Evolutionary conservation across 106 monocot species (phyloP), one percentile per base, ranked within the genome.

Genomic region (Dendrobium officinale): DNA sequence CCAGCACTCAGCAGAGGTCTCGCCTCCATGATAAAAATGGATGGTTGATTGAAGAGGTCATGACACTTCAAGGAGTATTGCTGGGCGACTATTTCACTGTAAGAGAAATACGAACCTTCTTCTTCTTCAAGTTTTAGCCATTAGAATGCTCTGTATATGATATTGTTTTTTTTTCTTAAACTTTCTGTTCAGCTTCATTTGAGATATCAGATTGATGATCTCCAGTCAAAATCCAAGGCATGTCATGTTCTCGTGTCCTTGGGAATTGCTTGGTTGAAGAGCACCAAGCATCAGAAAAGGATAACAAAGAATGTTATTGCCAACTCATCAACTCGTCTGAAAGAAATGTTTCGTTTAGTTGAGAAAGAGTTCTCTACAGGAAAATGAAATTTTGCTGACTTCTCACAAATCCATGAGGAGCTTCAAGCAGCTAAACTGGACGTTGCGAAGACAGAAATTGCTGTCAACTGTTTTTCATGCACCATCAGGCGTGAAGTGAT

Each of bases 31-130:
- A 95, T 61, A 84, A 51, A 72, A 91, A 84, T 77, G 87, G 89
- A 33, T 95, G 91, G 91, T 4, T 88, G 75, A 81, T 95, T 33
- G 91, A 93, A 73, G 95, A 95, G 72, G 91, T 89, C 47, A 82
- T 88, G 82, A 78, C 85, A 26, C 86, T 91, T 48, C 84, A 87
- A 78, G 88, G 92, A 6, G 61, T 92, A 10, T 78, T 88, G 6
- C 82, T 91, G 51, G 87, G 89, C 29, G 91, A 95, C 76, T 86
- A 89, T 73, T 93, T 91, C 59, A 87, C 78, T 31, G 95, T 95
- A 91, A 55, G 86, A 7, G 67, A 76, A 43, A 17, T 9, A 26
- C 18, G 44, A 72, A 72, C 40, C 16, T 10, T 40, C 72, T 4
- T 40, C 16, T 10, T 40, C 72, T 4, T 40, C 22, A 24, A 10